Base-by-base conservation (phyloP, 768 basidiomycete genomes). In the Pleurotus cornucopiae region DNA sequence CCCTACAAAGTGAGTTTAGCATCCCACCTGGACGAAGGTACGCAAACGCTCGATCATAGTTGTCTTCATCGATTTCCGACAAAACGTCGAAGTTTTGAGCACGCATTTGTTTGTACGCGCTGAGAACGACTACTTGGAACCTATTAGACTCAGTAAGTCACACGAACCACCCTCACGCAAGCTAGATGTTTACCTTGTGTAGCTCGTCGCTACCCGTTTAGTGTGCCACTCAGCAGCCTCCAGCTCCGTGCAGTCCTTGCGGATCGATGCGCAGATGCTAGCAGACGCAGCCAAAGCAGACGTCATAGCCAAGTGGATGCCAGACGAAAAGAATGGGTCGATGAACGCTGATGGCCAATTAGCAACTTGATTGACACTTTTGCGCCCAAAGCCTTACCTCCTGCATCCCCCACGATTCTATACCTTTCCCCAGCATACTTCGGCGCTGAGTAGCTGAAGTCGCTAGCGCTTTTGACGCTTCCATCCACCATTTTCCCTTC, bases 31-130 rank as follows among this genome's bases (percentile, higher is more conserved):
- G 86, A 26, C 85, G 72, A 47, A 88, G 72, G 65, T 78, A 80
- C 14, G 78, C 67, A 65, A 88, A 87, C 23, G 85, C 85, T 45
- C 82, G 76, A 65, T 88, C 86, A 62, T 84, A 88, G 61, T 84
- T 87, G 62, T 85, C 82, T 63, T 86, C 85, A 56, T 84, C 76
- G 23, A 88, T 76, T 58, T 88, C 86, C 1, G 74, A 79, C 37
- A 88, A 73, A 25, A 86, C 75, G 58, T 79, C 76, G 7, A 68
- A 70, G 38, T 72, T 73, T 62, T 87, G 84, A 3, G 83, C 76
- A 16, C 82, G 80, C 53, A 88, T 86, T 61, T 87, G 86, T 67
- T 85, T 87, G 67, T 86, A 87, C 60, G 85, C 84, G 60, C 84
- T 86, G n/a, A 87, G 70, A 21, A 85, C 85, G 18, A 87, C 85